phyloP scores from a whole-genome alignment of 2,329 filamentous ascomycete species.

The Bipolaris oryzae region DNA sequence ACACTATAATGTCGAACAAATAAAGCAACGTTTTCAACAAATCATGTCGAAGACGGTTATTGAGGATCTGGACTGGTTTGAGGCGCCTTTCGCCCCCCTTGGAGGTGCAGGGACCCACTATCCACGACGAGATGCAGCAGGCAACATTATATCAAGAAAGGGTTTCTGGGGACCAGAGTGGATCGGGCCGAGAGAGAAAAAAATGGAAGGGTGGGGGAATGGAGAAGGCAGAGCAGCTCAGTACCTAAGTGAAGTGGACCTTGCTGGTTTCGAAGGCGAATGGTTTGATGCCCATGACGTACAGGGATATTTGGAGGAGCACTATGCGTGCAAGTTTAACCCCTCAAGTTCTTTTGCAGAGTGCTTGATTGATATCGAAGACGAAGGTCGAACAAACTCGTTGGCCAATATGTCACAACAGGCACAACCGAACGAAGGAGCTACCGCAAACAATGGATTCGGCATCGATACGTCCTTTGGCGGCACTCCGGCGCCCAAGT shows the following conservation, averaged over 20 bases:
- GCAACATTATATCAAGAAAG: conserved; percentile 41
- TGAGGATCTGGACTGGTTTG: conserved; percentile 64
- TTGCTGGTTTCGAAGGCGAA: conserved; percentile 71
- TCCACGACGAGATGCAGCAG: conserved; percentile 47
- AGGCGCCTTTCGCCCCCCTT: conserved; percentile 67
- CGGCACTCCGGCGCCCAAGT: conserved; percentile 3
- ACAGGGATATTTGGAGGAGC: conserved; percentile 69
- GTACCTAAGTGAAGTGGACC: conserved; percentile 51
- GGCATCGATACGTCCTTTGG: conserved; percentile 33
- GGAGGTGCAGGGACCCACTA: conserved; percentile 74
- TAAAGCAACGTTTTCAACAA: conserved; percentile 49
- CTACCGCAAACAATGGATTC: conserved; percentile 19
- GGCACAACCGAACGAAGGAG: not conserved
- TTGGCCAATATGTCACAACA: conserved; percentile 1
- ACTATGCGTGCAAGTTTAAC: conserved; percentile 67
- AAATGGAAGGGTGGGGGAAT: conserved; percentile 24
- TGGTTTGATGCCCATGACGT: conserved; percentile 81
- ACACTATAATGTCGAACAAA: conserved; percentile 55
- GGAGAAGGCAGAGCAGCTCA: conserved; percentile 28
- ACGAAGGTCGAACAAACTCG: conserved; percentile 18
- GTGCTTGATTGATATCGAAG: conserved; percentile 48
- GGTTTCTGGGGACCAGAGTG: conserved; percentile 42
- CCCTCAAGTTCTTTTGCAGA: conserved; percentile 64
- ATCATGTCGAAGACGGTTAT: conserved; percentile 48
- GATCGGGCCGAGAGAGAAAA: conserved; percentile 44